These are phyloP conservation scores for Arthrobotrys sinensis DNA, from an alignment of 2,329 filamentous ascomycete genomes.

Conservation along the genomic window DNA sequence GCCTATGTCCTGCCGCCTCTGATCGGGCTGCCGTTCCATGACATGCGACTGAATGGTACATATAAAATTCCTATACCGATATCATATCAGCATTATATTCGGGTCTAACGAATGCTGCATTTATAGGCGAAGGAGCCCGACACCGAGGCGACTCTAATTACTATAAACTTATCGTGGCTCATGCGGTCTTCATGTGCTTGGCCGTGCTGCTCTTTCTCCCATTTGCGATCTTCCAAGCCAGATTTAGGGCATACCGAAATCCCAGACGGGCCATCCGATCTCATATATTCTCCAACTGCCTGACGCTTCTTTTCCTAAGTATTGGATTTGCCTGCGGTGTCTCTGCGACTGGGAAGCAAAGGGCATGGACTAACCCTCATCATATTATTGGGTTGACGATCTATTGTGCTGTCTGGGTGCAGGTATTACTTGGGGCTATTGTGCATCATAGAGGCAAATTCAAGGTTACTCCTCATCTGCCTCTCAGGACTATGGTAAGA, in stretches of 20 bases:
- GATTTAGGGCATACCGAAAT: constrained; percentile 76
- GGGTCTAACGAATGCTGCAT: constrained; percentile 16
- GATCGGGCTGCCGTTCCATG: constrained; percentile 56
- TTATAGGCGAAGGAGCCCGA: constrained; percentile 63
- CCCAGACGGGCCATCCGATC: constrained; percentile 76
- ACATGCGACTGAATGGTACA: constrained; percentile 59
- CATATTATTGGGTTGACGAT: constrained; percentile 87
- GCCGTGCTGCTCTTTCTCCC: constrained; percentile 83
- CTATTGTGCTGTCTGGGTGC: constrained; percentile 80
- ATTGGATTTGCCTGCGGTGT: constrained; percentile 82
- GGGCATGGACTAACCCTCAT: constrained; percentile 80
- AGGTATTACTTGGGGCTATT: constrained; percentile 78
- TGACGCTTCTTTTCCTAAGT: constrained; percentile 78
- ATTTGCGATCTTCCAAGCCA: constrained; percentile 79
- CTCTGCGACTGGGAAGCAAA: constrained; percentile 77
- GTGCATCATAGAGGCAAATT: constrained; percentile 68
- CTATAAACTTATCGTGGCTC: constrained; percentile 78
- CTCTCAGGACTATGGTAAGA: constrained; percentile 56
- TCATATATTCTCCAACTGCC: constrained; percentile 81
- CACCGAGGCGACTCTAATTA: constrained; percentile 69
- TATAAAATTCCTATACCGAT: constrained; percentile 6
- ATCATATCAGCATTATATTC: not conserved
- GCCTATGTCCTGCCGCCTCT: constrained; percentile 58
- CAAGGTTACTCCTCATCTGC: constrained; percentile 55
- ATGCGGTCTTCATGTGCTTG: constrained; percentile 80